phyloP scores from a whole-genome alignment of 1,284 basidiomycete genomes.

The Leccinum fallax region DNA sequence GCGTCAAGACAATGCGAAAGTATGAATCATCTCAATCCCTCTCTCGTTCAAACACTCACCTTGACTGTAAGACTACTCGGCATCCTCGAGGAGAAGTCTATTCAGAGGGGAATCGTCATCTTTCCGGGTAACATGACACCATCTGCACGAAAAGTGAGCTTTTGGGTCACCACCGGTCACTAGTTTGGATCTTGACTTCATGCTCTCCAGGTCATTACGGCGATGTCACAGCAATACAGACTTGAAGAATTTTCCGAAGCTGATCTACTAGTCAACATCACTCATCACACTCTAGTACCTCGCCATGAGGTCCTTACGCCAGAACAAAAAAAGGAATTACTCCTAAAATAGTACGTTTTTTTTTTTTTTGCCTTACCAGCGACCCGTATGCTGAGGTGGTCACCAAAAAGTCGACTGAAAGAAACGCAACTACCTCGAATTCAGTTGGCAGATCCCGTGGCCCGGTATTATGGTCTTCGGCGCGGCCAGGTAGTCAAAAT shows the following conservation, averaged over 20 bases:
- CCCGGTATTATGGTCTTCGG: constrained; percentile 94
- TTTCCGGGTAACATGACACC: constrained; percentile 97
- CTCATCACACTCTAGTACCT: constrained; percentile 93
- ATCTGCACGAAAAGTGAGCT: constrained; percentile 86
- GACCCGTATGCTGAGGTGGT: constrained; percentile 13
- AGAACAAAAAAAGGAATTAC: constrained; percentile 86
- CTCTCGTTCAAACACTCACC: constrained; percentile 9
- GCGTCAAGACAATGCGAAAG: constrained; percentile 96
- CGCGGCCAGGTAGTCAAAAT: constrained; percentile 99
- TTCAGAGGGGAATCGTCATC: constrained; percentile 92
- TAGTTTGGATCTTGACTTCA: neutral
- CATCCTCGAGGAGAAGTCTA: constrained; percentile 88
- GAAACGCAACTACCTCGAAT: constrained; percentile 98
- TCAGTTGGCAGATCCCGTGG: constrained; percentile 94
- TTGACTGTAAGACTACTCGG: constrained; percentile 68
- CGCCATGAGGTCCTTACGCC: constrained; percentile 86
- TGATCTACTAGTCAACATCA: constrained; percentile 97
- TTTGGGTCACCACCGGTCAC: neutral
- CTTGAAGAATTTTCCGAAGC: constrained; percentile 98
- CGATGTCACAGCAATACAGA: constrained; percentile 84
- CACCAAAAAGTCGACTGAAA: constrained; percentile 79
- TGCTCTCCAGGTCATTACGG: constrained; percentile 74
- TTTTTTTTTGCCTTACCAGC: neutral
- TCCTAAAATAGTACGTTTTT: constrained; percentile 88
- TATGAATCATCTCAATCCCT: constrained; percentile 44